Conservation (phyloP, 75 land plant species). For the Cunninghamia lanceolata region DNA sequence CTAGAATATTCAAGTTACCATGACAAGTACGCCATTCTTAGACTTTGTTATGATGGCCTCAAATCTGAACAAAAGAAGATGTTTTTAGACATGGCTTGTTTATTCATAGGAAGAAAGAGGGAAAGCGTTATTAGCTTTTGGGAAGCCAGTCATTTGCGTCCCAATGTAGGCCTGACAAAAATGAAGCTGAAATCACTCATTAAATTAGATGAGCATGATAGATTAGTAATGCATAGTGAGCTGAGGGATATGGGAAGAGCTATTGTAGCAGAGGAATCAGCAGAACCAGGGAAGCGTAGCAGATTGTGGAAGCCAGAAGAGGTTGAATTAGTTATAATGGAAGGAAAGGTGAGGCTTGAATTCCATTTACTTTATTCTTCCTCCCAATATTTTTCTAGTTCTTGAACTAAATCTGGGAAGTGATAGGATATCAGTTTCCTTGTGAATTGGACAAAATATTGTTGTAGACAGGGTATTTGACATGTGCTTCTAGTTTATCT, state of each 20-base stretch:
- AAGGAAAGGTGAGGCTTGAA: slow-evolving; percentile 4
- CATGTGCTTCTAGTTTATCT: background rate
- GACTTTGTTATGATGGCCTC: slow-evolving; percentile 9
- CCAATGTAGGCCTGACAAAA: background rate
- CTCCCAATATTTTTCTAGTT: background rate
- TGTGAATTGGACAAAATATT: background rate
- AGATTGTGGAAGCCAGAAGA: slow-evolving; percentile 10
- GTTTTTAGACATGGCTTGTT: slow-evolving; percentile 11
- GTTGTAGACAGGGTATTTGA: background rate
- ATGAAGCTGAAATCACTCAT: slow-evolving; percentile 2
- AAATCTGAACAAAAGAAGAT: slow-evolving; percentile 2
- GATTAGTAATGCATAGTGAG: slow-evolving; percentile 9
- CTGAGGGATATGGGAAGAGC: slow-evolving; percentile 8
- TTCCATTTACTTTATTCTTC: background rate
- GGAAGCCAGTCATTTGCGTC: slow-evolving; percentile 7
- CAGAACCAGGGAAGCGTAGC: slow-evolving; percentile 5
- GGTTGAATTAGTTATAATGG: background rate
- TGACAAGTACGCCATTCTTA: slow-evolving; percentile 8
- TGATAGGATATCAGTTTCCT: background rate
- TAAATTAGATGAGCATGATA: slow-evolving; percentile 2
- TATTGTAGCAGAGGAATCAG: slow-evolving; percentile 6
- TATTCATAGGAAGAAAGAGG: slow-evolving; percentile 7
- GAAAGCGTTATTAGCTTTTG: slow-evolving; percentile 9
- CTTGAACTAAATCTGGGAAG: background rate
- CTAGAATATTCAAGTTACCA: background rate